Percentiles rank a stretch among this genome's conserved stretches.
Evolutionary conservation across 371 early-diverging fungal species (phyloP).

Genomic region (Ordospora pajunii): DNA sequence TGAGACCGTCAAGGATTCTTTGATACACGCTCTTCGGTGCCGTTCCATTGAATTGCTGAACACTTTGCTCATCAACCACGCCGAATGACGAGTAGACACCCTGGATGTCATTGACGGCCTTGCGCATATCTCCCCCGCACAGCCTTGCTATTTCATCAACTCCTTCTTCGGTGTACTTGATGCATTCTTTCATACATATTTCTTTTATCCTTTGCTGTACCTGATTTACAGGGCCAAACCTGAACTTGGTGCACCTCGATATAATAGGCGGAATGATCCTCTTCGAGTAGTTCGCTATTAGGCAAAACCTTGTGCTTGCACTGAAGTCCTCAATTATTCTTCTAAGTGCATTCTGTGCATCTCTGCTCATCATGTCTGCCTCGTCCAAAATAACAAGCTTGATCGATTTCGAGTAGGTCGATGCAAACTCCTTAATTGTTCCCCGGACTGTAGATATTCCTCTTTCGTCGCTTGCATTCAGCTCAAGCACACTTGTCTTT

Average conservation of each 20-base stretch:
- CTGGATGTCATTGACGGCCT: constrained; percentile 70
- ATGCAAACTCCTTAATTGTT: constrained; percentile 88
- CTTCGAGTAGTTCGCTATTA: constrained; percentile 91
- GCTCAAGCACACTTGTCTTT: constrained; percentile 76
- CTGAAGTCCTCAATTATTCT: constrained; percentile 95
- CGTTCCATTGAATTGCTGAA: constrained; percentile 41
- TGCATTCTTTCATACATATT: constrained; percentile 44
- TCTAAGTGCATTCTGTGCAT: constrained; percentile 92
- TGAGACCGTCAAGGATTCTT: constrained; percentile 30
- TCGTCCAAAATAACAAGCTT: constrained; percentile 97
- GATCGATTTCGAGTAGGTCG: constrained; percentile 70
- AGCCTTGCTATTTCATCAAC: constrained; percentile 69
- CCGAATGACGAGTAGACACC: constrained; percentile 43
- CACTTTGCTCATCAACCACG: constrained; percentile 18
- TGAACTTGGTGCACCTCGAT: constrained; percentile 89
- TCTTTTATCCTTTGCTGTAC: constrained; percentile 65
- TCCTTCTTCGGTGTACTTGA: constrained; percentile 67
- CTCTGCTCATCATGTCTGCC: constrained; percentile 92
- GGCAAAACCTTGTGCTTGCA: constrained; percentile 82
- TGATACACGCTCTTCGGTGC: constrained; percentile 9
- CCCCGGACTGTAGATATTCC: constrained; percentile 87
- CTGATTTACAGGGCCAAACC: constrained; percentile 80
- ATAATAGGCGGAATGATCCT: constrained; percentile 94
- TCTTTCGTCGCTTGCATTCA: constrained; percentile 97
- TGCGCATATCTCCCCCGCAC: constrained; percentile 86